These are phyloP conservation scores for Solanum bulbocastanum DNA, from an alignment of 257 asterid species.

Conservation along the genomic window DNA sequence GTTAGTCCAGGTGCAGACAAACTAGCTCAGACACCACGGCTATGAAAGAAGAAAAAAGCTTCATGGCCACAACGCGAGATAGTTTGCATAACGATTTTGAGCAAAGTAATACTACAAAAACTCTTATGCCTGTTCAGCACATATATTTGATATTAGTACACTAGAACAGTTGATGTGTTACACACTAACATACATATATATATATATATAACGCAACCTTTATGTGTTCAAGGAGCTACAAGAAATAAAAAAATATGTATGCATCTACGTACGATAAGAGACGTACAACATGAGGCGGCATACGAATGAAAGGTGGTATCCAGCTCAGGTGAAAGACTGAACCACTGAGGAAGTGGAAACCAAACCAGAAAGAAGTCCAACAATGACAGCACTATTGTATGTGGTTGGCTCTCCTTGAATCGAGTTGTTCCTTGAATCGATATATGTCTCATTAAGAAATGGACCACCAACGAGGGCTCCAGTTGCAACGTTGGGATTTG, in stretches of 20 bases:
- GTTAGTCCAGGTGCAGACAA: background rate
- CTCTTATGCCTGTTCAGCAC: background rate
- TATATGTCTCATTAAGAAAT: slow-evolving; percentile 55
- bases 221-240: background rate
- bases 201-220: background rate
- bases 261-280: background rate
- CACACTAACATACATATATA: background rate
- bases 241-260: slow-evolving; percentile 2
- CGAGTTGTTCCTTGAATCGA: slow-evolving; percentile 73
- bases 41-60: too few relatives aligned
- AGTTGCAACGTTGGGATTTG: slow-evolving; percentile 67
- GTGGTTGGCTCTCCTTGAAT: slow-evolving; percentile 85
- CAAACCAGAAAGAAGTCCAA: slow-evolving; percentile 80
- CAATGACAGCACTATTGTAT: slow-evolving; percentile 59
- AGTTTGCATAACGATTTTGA: background rate
- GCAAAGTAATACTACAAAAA: background rate
- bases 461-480: slow-evolving; percentile 97
- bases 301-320: background rate
- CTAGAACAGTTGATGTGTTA: background rate
- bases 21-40: background rate
- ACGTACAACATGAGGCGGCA: background rate
- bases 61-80: background rate
- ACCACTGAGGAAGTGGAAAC: slow-evolving; percentile 51
- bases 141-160: background rate
- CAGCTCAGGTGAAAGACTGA: slow-evolving; percentile 33